Conservation (phyloP, 73 alveolate genomes). For the Diophrys sp. region DNA sequence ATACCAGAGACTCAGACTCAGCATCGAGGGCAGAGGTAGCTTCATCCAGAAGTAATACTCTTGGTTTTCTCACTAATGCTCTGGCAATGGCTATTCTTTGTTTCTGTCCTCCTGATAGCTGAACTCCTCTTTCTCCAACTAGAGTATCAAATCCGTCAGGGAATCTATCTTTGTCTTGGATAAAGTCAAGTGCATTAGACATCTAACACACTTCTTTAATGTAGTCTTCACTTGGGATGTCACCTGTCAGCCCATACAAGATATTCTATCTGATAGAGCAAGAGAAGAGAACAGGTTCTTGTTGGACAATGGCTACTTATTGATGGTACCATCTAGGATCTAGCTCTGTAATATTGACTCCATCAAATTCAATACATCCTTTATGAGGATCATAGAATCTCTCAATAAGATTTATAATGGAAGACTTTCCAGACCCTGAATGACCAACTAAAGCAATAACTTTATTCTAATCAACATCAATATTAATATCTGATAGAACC, state of each 20-base stretch:
- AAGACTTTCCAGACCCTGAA: no score
- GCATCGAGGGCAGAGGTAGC: constrained; percentile 42
- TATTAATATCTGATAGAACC: no score
- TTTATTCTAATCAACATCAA: no score
- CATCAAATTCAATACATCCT: constrained; percentile 53
- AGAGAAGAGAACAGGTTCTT: constrained; percentile 59
- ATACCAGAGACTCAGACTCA: constrained; percentile 9
- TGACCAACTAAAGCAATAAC: no score
- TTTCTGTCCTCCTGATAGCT: constrained; percentile 71
- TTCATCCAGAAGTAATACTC: constrained; percentile 38
- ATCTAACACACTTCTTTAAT: constrained; percentile 29
- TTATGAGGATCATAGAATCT: constrained; percentile 65
- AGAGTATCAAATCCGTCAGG: constrained; percentile 70
- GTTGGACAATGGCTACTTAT: constrained; percentile 34
- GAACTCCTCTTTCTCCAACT: constrained; percentile 79
- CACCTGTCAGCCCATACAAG: no score
- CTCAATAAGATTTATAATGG: constrained; percentile 51
- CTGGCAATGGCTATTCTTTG: constrained; percentile 58
- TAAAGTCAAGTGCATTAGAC: constrained; percentile 53
- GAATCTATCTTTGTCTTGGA: constrained; percentile 60
- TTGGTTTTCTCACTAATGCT: constrained; percentile 49
- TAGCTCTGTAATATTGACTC: constrained; percentile 40
- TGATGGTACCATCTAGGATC: constrained; percentile 51
- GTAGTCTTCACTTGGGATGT: constrained; percentile 18
- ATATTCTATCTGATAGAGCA: constrained; percentile 54